Conservation (phyloP, 2,329 filamentous ascomycete species). For the Fulvia fulva region DNA sequence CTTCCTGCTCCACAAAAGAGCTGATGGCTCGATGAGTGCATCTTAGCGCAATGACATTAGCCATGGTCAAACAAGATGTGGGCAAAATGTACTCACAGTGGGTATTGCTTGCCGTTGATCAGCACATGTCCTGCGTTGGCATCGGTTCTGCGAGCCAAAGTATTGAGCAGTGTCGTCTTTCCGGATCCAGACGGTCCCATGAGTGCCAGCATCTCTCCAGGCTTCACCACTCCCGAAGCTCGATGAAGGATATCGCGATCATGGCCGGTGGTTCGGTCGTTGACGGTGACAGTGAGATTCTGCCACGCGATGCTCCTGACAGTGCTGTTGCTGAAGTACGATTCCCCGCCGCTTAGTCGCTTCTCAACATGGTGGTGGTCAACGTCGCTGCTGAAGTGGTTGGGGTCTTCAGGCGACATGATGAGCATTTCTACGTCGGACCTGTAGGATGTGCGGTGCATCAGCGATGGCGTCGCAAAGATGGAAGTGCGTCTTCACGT, state of each 20-base stretch:
- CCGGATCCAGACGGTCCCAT: constrained; percentile 70
- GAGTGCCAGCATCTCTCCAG: constrained; percentile 67
- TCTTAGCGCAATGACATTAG: too few relatives aligned
- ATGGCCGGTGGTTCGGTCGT: constrained; percentile 60
- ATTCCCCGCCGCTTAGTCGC: constrained; percentile 3
- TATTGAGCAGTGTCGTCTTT: constrained; percentile 78
- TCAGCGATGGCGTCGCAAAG: constrained; percentile 5
- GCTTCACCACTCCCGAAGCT: constrained; percentile 30
- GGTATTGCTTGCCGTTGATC: constrained; percentile 54
- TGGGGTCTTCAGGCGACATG: constrained; percentile 11
- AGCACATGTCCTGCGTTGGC: constrained; percentile 49
- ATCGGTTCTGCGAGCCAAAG: constrained; percentile 60
- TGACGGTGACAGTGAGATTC: constrained; percentile 62
- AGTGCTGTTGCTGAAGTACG: constrained; percentile 52
- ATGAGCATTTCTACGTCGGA: constrained; percentile 23
- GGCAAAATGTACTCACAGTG: too few relatives aligned
- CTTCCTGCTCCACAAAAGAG: constrained; percentile 80
- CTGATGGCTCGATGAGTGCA: constrained; percentile 51
- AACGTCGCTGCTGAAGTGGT: constrained; percentile 1
- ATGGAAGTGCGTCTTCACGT: not conserved
- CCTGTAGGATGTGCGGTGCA: constrained; percentile 16
- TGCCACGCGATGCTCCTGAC: constrained; percentile 62
- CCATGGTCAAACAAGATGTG: too few relatives aligned
- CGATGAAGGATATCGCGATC: constrained; percentile 38
- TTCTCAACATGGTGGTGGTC: constrained; percentile 17